These are phyloP conservation scores for Apiospora saccharicola DNA, from an alignment of 2,329 filamentous ascomycete genomes.

Conservation along the genomic window DNA sequence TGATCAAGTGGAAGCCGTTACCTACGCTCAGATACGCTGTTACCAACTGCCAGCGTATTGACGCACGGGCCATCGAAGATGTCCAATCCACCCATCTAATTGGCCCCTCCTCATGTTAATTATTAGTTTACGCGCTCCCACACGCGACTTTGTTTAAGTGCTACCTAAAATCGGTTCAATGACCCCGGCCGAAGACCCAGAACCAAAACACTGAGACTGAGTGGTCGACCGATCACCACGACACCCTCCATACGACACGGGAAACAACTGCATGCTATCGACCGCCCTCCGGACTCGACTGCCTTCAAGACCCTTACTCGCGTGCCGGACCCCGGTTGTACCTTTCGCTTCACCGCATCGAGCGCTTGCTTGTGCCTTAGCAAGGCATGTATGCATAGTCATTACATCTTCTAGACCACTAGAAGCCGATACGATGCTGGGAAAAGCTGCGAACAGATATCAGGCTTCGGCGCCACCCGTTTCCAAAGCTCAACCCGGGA, in stretches of 20 bases:
- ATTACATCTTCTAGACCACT: neutral
- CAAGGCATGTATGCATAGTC: conserved; percentile 4
- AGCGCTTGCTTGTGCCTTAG: conserved; percentile 26
- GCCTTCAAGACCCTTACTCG: conserved; percentile 34
- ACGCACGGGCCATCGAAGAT: neutral
- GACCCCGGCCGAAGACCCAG: neutral
- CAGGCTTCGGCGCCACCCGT: conserved; percentile 47
- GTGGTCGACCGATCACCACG: neutral
- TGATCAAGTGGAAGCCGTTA: neutral
- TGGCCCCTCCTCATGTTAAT: neutral
- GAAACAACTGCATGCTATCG: conserved; percentile 34
- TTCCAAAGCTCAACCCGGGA: conserved; percentile 35
- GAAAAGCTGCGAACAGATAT: conserved; percentile 39
- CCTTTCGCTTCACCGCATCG: neutral
- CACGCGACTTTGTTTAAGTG: conserved; percentile 26
- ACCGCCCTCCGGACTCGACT: conserved; percentile 29
- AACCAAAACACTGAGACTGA: neutral
- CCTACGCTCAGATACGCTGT: neutral
- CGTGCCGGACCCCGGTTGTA: conserved; percentile 25
- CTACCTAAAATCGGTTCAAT: neutral
- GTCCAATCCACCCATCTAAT: conserved; percentile 5
- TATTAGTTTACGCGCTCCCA: conserved; percentile 26
- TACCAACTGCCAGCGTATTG: neutral
- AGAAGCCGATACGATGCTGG: conserved; percentile 35
- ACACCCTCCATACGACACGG: neutral